A percentile compares a stretch with the other conserved stretches of the same genome.
Conservation (phyloP, 1,284 basidiomycete genomes). For the Apiotrichum porosum region DNA sequence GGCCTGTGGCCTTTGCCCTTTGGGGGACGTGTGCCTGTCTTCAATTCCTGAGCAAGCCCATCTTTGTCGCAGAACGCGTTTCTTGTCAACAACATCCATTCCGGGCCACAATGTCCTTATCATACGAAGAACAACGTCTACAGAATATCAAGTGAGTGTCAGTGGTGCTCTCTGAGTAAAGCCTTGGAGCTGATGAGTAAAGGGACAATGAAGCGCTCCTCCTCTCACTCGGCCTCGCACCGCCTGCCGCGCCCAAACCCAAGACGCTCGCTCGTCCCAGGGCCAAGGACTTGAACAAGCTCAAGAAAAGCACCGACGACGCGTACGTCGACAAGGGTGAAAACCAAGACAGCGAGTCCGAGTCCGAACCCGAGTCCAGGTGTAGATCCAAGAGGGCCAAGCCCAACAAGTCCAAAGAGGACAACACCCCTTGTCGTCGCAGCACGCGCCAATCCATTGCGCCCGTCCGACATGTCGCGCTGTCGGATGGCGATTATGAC, state of each 20-base stretch:
- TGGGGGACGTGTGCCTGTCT: too few relatives aligned
- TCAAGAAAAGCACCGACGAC: not conserved
- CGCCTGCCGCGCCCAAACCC: not conserved
- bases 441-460: not conserved
- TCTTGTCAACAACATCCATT: too few relatives aligned
- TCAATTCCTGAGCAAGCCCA: too few relatives aligned
- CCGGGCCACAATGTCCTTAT: not conserved
- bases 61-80: too few relatives aligned
- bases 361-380: constrained; percentile 1
- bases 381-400: constrained; percentile 1
- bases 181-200: too few relatives aligned
- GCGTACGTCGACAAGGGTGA: not conserved
- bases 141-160: constrained; percentile 37
- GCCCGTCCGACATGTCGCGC: not conserved
- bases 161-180: too few relatives aligned
- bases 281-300: too few relatives aligned
- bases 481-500: constrained; percentile 1
- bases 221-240: constrained; percentile 27
- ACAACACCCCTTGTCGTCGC: not conserved
- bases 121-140: constrained; percentile 22
- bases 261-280: too few relatives aligned
- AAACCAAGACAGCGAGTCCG: not conserved
- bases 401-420: not conserved
- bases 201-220: constrained; percentile 36
- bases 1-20: too few relatives aligned